Percentiles rank a stretch among this genome's conserved stretches.
Conservation (phyloP, 495 filamentous ascomycete genomes). For the Penicillium taxi region DNA sequence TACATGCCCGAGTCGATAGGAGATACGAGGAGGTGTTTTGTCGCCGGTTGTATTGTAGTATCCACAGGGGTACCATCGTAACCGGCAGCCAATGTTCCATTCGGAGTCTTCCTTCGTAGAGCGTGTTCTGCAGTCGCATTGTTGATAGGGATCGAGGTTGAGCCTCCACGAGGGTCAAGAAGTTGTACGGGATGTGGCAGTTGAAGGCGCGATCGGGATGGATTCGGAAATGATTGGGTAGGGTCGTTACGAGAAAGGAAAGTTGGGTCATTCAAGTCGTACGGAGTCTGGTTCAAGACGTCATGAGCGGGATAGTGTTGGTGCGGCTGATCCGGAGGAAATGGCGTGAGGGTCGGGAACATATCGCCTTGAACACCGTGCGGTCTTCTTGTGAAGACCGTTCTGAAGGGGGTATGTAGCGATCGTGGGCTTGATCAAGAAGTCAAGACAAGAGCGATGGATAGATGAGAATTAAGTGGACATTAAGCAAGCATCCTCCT, state of each 20-base stretch:
- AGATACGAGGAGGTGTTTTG: constrained; percentile 86
- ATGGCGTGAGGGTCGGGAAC: constrained; percentile 40
- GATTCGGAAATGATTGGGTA: constrained; percentile 21
- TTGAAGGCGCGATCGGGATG: constrained; percentile 28
- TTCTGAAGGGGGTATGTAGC: neutral
- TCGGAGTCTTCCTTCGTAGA: constrained; percentile 87
- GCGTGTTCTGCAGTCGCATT: constrained; percentile 57
- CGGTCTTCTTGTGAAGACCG: neutral
- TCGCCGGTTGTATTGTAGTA: constrained; percentile 62
- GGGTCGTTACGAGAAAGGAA: constrained; percentile 24
- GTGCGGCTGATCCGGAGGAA: constrained; percentile 40
- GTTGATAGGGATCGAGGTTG: constrained; percentile 14
- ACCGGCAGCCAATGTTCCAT: constrained; percentile 82
- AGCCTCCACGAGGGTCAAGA: constrained; percentile 21
- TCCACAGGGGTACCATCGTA: constrained; percentile 85
- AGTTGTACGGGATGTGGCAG: constrained; percentile 41
- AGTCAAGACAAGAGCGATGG: too few relatives aligned
- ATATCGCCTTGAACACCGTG: constrained; percentile 32
- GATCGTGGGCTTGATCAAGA: too few relatives aligned
- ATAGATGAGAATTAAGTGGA: too few relatives aligned
- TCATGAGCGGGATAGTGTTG: constrained; percentile 28
- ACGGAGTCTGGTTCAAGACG: constrained; percentile 17
- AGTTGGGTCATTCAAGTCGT: constrained; percentile 24
- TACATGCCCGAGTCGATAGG: constrained; percentile 37
- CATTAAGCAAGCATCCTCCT: constrained; percentile 41